Percentiles rank a stretch among this genome's conserved stretches.
phyloP scores from a whole-genome alignment of 257 asterid genomes.

The Primulina eburnea region DNA sequence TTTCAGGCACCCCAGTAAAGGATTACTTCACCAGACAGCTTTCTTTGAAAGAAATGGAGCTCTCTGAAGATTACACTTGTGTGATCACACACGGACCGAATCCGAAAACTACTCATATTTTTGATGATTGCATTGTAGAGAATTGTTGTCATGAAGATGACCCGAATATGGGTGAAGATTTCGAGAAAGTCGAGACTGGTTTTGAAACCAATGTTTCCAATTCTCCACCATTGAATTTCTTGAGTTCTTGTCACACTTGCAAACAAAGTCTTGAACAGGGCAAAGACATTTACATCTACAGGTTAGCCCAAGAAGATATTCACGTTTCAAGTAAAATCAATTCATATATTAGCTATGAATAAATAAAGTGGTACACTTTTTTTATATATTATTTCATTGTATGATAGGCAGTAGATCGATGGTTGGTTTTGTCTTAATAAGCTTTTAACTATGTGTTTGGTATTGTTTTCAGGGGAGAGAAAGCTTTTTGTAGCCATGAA shows the following conservation, averaged over 20 bases:
- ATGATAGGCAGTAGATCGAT: too few species aligned
- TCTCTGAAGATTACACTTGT: constrained; percentile 85
- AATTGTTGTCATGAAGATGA: constrained; percentile 42
- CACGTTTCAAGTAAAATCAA: too few species aligned
- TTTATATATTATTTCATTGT: too few species aligned
- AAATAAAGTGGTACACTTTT: too few species aligned
- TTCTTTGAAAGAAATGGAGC: constrained; percentile 82
- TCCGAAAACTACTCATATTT: constrained; percentile 78
- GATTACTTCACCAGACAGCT: constrained; percentile 41
- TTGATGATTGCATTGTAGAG: constrained; percentile 70
- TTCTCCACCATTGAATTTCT: constrained; percentile 34
- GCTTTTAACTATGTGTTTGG: background rate
- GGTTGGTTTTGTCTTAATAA: too few species aligned
- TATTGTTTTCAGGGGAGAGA: constrained; percentile 57
- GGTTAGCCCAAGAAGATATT: constrained; percentile 36
- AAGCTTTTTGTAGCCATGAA: constrained; percentile 70
- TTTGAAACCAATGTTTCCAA: constrained; percentile 19
- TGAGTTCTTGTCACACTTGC: constrained; percentile 59
- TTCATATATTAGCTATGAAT: background rate
- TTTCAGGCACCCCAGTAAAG: constrained; percentile 30
- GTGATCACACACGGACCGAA: constrained; percentile 91
- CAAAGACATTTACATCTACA: constrained; percentile 63
- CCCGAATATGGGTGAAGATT: constrained; percentile 3
- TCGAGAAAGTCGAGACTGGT: constrained; percentile 24
- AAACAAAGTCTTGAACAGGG: constrained; percentile 45